These are phyloP conservation scores for Scleromitrula shiraiana DNA, from an alignment of 2,329 filamentous ascomycete species.

Conservation along the genomic window DNA sequence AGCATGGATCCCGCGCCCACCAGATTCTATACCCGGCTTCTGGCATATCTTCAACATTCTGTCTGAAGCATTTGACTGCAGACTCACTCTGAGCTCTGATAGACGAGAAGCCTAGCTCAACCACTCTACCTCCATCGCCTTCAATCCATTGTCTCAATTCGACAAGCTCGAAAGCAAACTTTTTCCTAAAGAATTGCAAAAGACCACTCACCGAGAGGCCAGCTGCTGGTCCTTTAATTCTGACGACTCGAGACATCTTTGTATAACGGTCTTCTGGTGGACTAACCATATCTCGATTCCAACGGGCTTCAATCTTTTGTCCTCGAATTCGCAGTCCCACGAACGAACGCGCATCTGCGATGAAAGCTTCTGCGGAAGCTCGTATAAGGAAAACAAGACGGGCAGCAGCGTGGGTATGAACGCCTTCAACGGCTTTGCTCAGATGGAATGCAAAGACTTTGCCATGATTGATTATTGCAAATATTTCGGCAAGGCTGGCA, in stretches of 20 bases:
- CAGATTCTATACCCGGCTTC: background rate
- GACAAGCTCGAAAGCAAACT: conserved; percentile 9
- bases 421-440: background rate
- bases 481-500: conserved; percentile 9
- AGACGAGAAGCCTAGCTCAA: conserved; percentile 11
- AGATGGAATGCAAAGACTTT: conserved; percentile 11
- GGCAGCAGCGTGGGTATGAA: conserved; percentile 1
- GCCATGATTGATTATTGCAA: conserved; percentile 10
- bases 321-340: background rate
- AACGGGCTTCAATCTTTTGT: background rate
- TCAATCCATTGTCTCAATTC: background rate
- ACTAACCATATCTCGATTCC: conserved; percentile 5
- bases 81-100: conserved; percentile 12
- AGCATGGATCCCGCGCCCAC: conserved; percentile 16
- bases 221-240: background rate
- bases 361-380: conserved; percentile 7
- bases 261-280: background rate
- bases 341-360: background rate
- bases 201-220: background rate
- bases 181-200: background rate
- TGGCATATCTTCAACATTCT: background rate
- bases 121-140: background rate
- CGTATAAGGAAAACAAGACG: conserved; percentile 12
- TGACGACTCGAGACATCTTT: conserved; percentile 6
- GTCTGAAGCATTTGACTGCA: conserved; percentile 1